phyloP scores from a whole-genome alignment of 352 stramenopile genomes.

The Phytophthora podocarpi region DNA sequence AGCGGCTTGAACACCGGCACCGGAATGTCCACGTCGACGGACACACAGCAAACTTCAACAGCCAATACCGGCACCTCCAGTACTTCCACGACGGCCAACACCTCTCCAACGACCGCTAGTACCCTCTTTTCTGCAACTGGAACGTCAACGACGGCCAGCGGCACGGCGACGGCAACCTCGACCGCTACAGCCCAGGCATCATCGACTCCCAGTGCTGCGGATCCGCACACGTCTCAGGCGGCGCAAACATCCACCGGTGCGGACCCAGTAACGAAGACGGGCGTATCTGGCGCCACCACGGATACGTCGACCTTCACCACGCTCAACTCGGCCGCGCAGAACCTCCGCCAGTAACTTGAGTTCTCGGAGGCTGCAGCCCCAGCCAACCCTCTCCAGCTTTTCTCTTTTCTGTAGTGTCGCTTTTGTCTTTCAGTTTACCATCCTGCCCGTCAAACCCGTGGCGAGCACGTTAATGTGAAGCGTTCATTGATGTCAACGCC shows the following conservation, averaged over 20 bases:
- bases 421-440: slow-evolving; percentile 7
- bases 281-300: background rate
- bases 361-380: background rate
- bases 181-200: slow-evolving; percentile 9
- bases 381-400: background rate
- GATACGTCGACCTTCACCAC: slow-evolving; percentile 8
- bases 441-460: background rate
- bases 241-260: background rate
- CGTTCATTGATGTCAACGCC: slow-evolving; percentile 3
- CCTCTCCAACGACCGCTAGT: background rate
- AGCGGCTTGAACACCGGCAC: background rate
- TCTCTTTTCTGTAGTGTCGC: slow-evolving; percentile 9
- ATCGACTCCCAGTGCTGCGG: too few relatives aligned
- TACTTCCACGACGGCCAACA: background rate
- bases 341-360: slow-evolving; percentile 9
- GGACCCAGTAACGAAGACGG: slow-evolving; percentile 12
- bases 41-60: slow-evolving; percentile 6
- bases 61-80: background rate
- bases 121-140: background rate
- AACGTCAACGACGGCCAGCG: slow-evolving; percentile 4
- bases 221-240: background rate
- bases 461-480: slow-evolving; percentile 14
- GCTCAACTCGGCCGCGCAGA: slow-evolving; percentile 5
- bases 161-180: slow-evolving; percentile 6
- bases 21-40: slow-evolving; percentile 1